phyloP scores from a whole-genome alignment of 192 early-diverging fungal genomes.

The Coemansia pectinata region DNA sequence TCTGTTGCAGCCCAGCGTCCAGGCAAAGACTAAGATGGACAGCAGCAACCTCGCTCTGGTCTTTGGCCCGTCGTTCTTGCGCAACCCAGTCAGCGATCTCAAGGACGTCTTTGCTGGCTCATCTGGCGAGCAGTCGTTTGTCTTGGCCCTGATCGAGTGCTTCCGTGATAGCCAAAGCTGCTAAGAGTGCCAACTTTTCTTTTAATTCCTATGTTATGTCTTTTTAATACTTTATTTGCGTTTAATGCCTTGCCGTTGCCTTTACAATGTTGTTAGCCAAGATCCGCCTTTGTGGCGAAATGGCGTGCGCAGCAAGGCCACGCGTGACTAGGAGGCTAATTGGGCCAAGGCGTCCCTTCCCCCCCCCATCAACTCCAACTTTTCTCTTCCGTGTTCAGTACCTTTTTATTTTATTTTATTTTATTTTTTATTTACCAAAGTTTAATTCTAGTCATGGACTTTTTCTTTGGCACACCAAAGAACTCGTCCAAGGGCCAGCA shows the following conservation, averaged over 20 bases:
- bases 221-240: background rate
- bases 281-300: too few species aligned
- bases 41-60: conserved; percentile 91
- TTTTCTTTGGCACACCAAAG: conserved; percentile 48
- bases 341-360: background rate
- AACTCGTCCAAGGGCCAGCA: conserved; percentile 13
- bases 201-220: background rate
- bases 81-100: conserved; percentile 76
- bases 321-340: too few species aligned
- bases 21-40: conserved; percentile 86
- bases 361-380: background rate
- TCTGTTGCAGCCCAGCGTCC: conserved; percentile 72
- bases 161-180: background rate
- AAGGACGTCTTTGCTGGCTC: conserved; percentile 61
- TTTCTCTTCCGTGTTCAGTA: background rate
- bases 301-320: background rate
- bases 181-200: background rate
- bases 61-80: conserved; percentile 92
- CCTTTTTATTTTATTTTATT: background rate
- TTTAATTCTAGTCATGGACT: conserved; percentile 25
- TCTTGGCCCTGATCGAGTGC: conserved; percentile 37
- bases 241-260: too few species aligned
- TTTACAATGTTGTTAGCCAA: too few species aligned
- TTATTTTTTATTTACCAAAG: background rate
- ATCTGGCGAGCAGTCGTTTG: conserved; percentile 54